These are phyloP conservation scores for Puccinellia tenuiflora DNA, from an alignment of 176 grass and related monocot genomes.

Conservation along the genomic window DNA sequence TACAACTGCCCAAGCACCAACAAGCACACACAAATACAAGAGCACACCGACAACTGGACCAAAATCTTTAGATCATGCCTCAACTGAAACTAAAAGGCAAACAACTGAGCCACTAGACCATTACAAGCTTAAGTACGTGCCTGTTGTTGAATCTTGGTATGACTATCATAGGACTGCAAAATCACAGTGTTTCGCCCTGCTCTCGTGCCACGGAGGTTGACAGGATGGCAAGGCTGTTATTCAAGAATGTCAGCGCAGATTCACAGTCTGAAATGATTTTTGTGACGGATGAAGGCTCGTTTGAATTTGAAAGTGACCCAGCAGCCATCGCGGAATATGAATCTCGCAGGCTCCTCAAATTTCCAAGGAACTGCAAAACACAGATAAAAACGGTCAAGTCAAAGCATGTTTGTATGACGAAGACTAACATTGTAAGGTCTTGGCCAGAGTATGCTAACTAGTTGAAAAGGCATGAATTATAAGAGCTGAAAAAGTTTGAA, in stretches of 20 bases:
- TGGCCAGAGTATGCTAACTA: not conserved
- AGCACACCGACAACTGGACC: not conserved
- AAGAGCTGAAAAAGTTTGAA: not conserved
- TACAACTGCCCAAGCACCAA: not conserved
- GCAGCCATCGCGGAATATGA: constrained; percentile 80
- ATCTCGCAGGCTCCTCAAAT: constrained; percentile 82
- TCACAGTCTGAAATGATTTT: constrained; percentile 96
- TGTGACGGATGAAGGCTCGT: constrained; percentile 71
- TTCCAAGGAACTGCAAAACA: constrained; percentile 77
- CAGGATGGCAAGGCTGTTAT: constrained; percentile 85
- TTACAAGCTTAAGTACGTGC: not conserved
- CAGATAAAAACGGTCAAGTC: not conserved
- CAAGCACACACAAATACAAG: not conserved
- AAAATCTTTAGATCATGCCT: constrained; percentile 1
- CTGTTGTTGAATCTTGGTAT: not conserved
- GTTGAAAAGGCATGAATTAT: not conserved
- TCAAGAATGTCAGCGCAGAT: constrained; percentile 90
- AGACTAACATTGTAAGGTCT: not conserved
- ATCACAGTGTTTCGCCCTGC: constrained; percentile 56
- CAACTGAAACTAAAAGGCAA: constrained; percentile 4
- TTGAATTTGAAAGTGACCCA: constrained; percentile 63
- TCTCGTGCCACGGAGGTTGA: constrained; percentile 91
- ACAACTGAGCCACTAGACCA: not conserved
- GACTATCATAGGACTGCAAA: not conserved
- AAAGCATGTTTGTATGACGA: constrained; percentile 2